Evolutionary conservation across 2,329 filamentous ascomycete species (phyloP).

Genomic region (Pseudocercospora vitis): DNA sequence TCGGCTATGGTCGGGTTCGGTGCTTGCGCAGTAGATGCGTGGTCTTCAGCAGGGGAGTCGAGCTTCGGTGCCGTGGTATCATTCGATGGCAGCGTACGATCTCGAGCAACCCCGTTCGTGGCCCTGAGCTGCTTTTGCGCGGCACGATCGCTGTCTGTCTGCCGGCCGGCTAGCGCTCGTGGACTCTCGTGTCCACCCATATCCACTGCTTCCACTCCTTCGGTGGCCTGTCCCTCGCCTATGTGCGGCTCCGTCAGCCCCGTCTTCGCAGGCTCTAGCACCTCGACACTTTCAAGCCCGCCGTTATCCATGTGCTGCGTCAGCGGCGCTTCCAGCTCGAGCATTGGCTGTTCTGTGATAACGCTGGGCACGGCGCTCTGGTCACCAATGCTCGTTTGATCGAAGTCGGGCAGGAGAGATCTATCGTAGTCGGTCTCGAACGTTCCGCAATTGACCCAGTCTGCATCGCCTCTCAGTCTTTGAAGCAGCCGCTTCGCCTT

Average conservation of each 20-base stretch:
- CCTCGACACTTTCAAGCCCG: slow-evolving; percentile 10
- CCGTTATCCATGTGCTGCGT: slow-evolving; percentile 6
- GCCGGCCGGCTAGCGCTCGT: not conserved
- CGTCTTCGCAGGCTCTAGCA: slow-evolving; percentile 18
- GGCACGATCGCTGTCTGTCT: no score
- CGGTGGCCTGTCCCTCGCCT: slow-evolving; percentile 26
- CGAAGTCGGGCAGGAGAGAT: slow-evolving; percentile 34
- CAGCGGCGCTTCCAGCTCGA: slow-evolving; percentile 13
- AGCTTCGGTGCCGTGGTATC: no score
- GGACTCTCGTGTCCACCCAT: not conserved
- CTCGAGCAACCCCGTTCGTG: not conserved
- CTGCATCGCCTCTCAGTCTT: slow-evolving; percentile 71
- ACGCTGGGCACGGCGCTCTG: slow-evolving; percentile 29
- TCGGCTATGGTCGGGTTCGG: slow-evolving; percentile 24
- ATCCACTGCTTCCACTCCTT: slow-evolving; percentile 30
- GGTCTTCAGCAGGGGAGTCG: slow-evolving; percentile 8
- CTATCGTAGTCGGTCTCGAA: slow-evolving; percentile 54
- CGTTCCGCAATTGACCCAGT: slow-evolving; percentile 59
- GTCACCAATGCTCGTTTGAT: slow-evolving; percentile 18
- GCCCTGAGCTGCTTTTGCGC: no score
- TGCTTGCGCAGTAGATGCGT: slow-evolving; percentile 9
- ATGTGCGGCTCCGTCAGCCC: slow-evolving; percentile 7
- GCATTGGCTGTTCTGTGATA: slow-evolving; percentile 20
- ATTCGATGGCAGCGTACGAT: no score
- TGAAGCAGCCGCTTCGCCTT: slow-evolving; percentile 72